These are phyloP conservation scores for Mycena vulgaris DNA, from an alignment of 768 basidiomycete genomes.

Conservation along the genomic window DNA sequence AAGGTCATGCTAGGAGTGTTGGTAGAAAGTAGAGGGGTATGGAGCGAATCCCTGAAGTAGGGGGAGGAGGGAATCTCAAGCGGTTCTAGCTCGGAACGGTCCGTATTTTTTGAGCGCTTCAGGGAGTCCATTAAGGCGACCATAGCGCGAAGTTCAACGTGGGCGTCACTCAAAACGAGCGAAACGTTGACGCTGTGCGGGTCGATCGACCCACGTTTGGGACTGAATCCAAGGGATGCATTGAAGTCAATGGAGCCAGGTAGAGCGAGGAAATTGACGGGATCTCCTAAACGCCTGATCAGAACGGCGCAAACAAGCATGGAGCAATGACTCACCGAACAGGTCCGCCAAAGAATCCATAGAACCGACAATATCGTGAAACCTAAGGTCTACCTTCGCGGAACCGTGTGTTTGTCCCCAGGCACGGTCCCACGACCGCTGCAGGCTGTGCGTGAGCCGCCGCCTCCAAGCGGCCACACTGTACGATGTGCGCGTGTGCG, in stretches of 20 bases:
- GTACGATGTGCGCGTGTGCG: constrained; percentile 49
- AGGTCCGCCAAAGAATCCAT: constrained; percentile 44
- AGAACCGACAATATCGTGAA: constrained; percentile 64
- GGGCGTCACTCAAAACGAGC: constrained; percentile 27
- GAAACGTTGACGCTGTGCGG: constrained; percentile 34
- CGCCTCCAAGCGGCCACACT: constrained; percentile 78
- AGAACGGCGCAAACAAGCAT: constrained; percentile 18
- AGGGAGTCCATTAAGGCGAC: constrained; percentile 30
- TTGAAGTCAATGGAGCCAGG: constrained; percentile 37
- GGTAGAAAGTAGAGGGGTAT: constrained; percentile 43
- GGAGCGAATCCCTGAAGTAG: constrained; percentile 21
- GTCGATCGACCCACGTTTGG: constrained; percentile 30
- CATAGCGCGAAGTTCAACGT: constrained; percentile 30
- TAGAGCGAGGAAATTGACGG: constrained; percentile 32
- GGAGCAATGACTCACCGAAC: constrained; percentile 48
- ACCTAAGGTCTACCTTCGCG: constrained; percentile 64
- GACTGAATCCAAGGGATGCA: constrained; percentile 35
- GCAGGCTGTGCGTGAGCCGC: constrained; percentile 71
- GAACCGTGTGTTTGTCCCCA: constrained; percentile 76
- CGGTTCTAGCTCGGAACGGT: constrained; percentile 12
- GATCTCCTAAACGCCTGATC: constrained; percentile 3
- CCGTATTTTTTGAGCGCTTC: constrained; percentile 14
- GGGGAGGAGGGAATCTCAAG: constrained; percentile 13
- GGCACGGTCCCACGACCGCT: constrained; percentile 77
- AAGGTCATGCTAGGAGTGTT: constrained; percentile 38